phyloP scores from a whole-genome alignment of 1,139 yeast genomes.

The Candida gigantensis region DNA sequence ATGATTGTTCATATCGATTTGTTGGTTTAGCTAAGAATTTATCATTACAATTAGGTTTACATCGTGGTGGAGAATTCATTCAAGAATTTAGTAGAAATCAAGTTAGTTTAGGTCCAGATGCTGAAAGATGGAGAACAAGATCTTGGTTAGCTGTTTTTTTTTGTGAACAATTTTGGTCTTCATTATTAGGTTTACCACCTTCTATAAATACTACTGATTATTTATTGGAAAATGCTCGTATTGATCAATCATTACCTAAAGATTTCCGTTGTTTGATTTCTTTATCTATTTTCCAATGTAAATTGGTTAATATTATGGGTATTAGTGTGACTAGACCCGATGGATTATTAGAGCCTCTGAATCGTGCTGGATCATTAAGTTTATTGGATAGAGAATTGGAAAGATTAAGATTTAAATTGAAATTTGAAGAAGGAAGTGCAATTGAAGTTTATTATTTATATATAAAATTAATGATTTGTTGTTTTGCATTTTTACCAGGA shows the following conservation, averaged over 20 bases:
- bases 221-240: conserved; percentile 73
- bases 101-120: conserved; percentile 79
- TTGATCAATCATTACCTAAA: conserved; percentile 67
- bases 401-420: conserved; percentile 61
- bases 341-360: conserved; percentile 83
- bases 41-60: conserved; percentile 88
- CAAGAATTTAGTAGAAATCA: conserved; percentile 90
- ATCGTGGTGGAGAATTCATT: conserved; percentile 84
- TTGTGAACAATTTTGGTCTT: conserved; percentile 89
- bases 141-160: conserved; percentile 90
- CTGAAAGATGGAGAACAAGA: conserved; percentile 92
- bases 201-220: conserved; percentile 79
- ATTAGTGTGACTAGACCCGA: conserved; percentile 86
- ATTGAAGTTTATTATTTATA: conserved; percentile 83
- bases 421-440: conserved; percentile 59
- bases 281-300: conserved; percentile 80
- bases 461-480: conserved; percentile 78
- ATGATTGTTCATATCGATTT: conserved; percentile 88
- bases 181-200: conserved; percentile 85
- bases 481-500: conserved; percentile 89
- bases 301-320: conserved; percentile 84
- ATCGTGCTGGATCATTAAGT: conserved; percentile 76
- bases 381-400: conserved; percentile 79
- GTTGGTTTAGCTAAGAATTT: conserved; percentile 83
- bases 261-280: conserved; percentile 73